Conservation (phyloP, 495 filamentous ascomycete genomes). For the Staphylotrichum tortipilum region DNA sequence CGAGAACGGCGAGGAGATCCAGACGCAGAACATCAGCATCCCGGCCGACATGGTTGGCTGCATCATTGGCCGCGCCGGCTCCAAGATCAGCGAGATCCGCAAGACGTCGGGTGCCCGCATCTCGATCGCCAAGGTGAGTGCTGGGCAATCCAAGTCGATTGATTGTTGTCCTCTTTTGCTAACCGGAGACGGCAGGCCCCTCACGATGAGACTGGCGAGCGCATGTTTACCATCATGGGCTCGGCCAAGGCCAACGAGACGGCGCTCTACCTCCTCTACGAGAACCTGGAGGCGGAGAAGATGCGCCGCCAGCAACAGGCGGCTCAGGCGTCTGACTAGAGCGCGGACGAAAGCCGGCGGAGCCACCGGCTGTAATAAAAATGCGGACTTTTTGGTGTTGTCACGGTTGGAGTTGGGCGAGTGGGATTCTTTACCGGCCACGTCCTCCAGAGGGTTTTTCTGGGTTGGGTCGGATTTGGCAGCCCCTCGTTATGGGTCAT, state of each 20-base stretch:
- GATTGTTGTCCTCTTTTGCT: not conserved
- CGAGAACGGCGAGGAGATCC: slow-evolving; percentile 93
- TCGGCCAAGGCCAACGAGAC: slow-evolving; percentile 86
- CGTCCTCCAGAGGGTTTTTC: slow-evolving; percentile 16
- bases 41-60: slow-evolving; percentile 99
- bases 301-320: slow-evolving; percentile 72
- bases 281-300: slow-evolving; percentile 98
- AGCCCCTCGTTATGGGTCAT: slow-evolving; percentile 32
- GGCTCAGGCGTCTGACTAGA: slow-evolving; percentile 56
- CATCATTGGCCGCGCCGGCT: slow-evolving; percentile 90
- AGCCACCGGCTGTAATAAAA: slow-evolving; percentile 24
- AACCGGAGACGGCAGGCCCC: slow-evolving; percentile 46
- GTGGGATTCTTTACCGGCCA: slow-evolving; percentile 15
- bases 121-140: slow-evolving; percentile 79
- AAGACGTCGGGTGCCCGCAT: slow-evolving; percentile 93
- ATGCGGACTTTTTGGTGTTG: slow-evolving; percentile 21
- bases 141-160: not conserved
- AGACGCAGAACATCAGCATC: slow-evolving; percentile 99
- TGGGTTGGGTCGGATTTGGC: slow-evolving; percentile 37
- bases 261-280: slow-evolving; percentile 90
- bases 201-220: slow-evolving; percentile 93
- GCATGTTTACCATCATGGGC: slow-evolving; percentile 99
- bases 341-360: slow-evolving; percentile 18
- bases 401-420: slow-evolving; percentile 12
- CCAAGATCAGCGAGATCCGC: slow-evolving; percentile 96